Base-by-base conservation (phyloP, 176 grass and related monocot genomes). In the Eleusine coracana region DNA sequence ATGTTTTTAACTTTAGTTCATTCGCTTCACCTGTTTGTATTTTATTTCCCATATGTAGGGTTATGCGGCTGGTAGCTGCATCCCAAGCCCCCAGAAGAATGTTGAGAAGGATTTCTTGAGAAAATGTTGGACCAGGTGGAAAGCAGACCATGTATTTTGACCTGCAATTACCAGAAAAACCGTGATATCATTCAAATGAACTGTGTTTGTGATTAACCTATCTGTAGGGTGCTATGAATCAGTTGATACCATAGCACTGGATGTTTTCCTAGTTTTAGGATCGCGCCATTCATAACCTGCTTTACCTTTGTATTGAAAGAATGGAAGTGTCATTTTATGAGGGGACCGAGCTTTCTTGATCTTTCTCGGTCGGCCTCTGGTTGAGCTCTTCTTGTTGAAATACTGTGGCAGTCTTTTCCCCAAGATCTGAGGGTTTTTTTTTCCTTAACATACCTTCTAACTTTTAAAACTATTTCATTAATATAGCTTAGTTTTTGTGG, bases 31-130 rank as follows among this genome's bases (percentile, higher is more conserved):
- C 44, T 49, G 7, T 78, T 20, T 66, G 13, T 69, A 79, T 85
- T 79, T 62, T 1, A 74, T 87, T 38, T 86, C 71, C 78, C 8
- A 58, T 70, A 52, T 87, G 23, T 76, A 95, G 92, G 96, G 96
- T 20, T 98, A 98, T 88, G 88, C 92, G 54, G 96, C 96, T 80
- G 96, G 93, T 72, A 91, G 89, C 87, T 92, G 92, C 71, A 98
- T 98, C 87, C 96, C 96, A 71, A 95, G 96, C 76, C 92, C 93
- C 70, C 93, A 98, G 82, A 93, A 98, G 79, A 98, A 98, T 87
- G 96, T 98, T 67, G 96, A 98, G 79, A 95, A 92, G 66, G 91
- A 88, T 31, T 95, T 98, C 85, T 77, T 98, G 80, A 92, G 78
- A 49, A 98, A 93, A 89, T 95, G 95, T 92, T 98, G 96, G 93